Evolutionary conservation across 441 rosid genomes (phyloP).

Genomic region (Euphorbia corollata): DNA sequence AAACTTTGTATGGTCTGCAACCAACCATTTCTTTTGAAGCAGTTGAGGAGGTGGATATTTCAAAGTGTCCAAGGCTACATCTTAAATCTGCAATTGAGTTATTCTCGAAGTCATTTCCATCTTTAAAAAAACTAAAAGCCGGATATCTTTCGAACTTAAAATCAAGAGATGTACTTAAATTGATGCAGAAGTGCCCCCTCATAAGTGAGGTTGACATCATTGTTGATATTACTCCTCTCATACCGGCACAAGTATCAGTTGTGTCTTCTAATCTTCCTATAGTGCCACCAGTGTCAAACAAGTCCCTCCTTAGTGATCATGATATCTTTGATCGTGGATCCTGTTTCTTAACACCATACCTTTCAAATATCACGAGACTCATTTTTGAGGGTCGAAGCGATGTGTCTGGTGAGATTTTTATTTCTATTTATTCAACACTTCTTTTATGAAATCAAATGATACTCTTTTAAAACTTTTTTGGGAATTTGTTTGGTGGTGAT

Average conservation of each 20-base stretch:
- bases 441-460: not conserved
- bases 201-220: conserved; percentile 62
- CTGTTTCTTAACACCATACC: conserved; percentile 23
- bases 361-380: conserved; percentile 49
- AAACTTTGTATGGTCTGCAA: conserved; percentile 20
- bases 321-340: conserved; percentile 20
- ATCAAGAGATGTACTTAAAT: conserved; percentile 28
- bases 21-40: conserved; percentile 44
- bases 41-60: conserved; percentile 57
- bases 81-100: conserved; percentile 43
- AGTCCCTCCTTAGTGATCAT: conserved; percentile 20
- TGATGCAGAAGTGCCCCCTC: conserved; percentile 39
- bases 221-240: conserved; percentile 49
- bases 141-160: conserved; percentile 60
- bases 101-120: conserved; percentile 61
- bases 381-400: conserved; percentile 71
- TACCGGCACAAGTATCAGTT: conserved; percentile 38
- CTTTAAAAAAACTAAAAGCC: conserved; percentile 58
- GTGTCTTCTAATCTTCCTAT: conserved; percentile 34
- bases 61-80: conserved; percentile 56
- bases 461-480: not conserved
- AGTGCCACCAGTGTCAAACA: conserved; percentile 24
- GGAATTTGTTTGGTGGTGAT: not conserved
- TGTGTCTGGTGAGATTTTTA: conserved; percentile 44
- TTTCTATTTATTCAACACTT: not conserved